Conservation (phyloP, 2,329 filamentous ascomycete genomes). For the Talaromyces funiculosus region DNA sequence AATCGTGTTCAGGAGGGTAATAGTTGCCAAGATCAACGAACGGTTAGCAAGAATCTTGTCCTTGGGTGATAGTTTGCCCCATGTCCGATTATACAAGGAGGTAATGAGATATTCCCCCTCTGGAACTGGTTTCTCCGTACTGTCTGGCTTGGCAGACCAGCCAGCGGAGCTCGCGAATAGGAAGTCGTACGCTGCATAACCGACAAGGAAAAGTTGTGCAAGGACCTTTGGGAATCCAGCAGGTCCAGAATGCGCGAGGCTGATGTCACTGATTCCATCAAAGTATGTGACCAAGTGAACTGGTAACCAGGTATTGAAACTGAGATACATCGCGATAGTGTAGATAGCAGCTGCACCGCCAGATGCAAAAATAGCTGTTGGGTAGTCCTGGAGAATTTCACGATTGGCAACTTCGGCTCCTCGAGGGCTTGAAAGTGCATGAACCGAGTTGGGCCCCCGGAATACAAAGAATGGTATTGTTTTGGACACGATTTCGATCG, state of each 20-base stretch:
- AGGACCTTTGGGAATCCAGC: slow-evolving; percentile 44
- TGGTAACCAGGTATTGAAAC: slow-evolving; percentile 66
- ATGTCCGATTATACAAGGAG: slow-evolving; percentile 55
- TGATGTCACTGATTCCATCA: slow-evolving; percentile 61
- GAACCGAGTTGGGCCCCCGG: slow-evolving; percentile 60
- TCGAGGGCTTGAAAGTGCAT: slow-evolving; percentile 49
- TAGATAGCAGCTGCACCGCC: slow-evolving; percentile 69
- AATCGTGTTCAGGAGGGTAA: slow-evolving; percentile 51
- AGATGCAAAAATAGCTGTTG: slow-evolving; percentile 59
- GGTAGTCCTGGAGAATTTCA: slow-evolving; percentile 59
- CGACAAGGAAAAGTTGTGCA: slow-evolving; percentile 59
- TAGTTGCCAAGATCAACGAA: slow-evolving; percentile 48
- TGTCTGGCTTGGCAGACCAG: slow-evolving; percentile 33
- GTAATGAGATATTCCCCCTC: slow-evolving; percentile 65
- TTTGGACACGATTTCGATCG: slow-evolving; percentile 63
- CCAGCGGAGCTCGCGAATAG: slow-evolving; percentile 60
- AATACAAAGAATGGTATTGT: slow-evolving; percentile 71
- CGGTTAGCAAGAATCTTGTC: slow-evolving; percentile 60
- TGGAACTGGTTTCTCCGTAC: slow-evolving; percentile 41
- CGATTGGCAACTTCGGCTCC: slow-evolving; percentile 50
- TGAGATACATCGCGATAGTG: slow-evolving; percentile 63
- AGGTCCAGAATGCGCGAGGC: slow-evolving; percentile 60
- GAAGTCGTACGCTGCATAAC: slow-evolving; percentile 66
- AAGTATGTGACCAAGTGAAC: slow-evolving; percentile 70
- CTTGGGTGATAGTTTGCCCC: slow-evolving; percentile 57